phyloP scores from a whole-genome alignment of 2,329 filamentous ascomycete species.

The Lasiodiplodia theobromae region DNA sequence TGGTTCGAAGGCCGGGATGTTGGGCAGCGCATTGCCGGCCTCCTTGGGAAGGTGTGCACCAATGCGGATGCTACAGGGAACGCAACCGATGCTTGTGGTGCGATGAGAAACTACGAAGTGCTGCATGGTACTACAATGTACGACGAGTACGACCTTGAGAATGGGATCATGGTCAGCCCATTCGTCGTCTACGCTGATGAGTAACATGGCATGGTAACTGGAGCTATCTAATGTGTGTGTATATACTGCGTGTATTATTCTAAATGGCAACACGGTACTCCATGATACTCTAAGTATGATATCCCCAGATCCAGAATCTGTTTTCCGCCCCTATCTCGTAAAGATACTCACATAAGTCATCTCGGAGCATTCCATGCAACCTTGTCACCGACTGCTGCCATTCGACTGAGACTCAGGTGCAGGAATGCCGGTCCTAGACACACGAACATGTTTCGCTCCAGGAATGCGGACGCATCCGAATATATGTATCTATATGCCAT shows the following conservation, averaged over 20 bases:
- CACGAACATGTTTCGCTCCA: too few species aligned
- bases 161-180: conserved; percentile 40
- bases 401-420: too few species aligned
- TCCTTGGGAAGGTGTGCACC: conserved; percentile 35
- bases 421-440: too few species aligned
- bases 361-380: too few species aligned
- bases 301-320: too few species aligned
- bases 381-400: too few species aligned
- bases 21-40: conserved; percentile 41
- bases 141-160: conserved; percentile 40
- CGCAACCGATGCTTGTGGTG: conserved; percentile 37
- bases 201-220: neutral
- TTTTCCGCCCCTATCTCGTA: too few species aligned
- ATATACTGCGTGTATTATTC: neutral
- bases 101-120: conserved; percentile 39
- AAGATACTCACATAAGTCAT: too few species aligned
- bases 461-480: too few species aligned
- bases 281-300: too few species aligned
- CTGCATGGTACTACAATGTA: conserved; percentile 42
- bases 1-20: conserved; percentile 47
- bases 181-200: conserved; percentile 26
- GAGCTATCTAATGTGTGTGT: neutral
- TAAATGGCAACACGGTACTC: too few species aligned
- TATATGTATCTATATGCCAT: too few species aligned
- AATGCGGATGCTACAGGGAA: conserved; percentile 33